These are phyloP conservation scores for Somion occarium DNA, from an alignment of 1,284 basidiomycete species.

Conservation along the genomic window DNA sequence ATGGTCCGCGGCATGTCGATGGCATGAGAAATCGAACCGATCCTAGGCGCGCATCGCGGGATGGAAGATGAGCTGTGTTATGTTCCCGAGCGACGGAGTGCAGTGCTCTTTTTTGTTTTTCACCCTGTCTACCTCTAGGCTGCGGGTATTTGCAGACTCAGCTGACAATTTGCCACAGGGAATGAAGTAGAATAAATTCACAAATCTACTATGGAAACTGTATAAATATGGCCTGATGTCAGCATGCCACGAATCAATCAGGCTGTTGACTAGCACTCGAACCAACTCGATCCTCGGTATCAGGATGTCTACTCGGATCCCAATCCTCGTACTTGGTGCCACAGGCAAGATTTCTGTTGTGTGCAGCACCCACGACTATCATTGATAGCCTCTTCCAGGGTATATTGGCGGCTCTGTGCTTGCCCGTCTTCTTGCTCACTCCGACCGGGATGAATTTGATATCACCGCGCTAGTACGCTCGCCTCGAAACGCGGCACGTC, in stretches of 20 bases:
- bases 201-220: too few relatives aligned
- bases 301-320: not conserved
- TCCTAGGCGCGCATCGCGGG: too few relatives aligned
- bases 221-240: not conserved
- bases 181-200: too few relatives aligned
- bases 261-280: not conserved
- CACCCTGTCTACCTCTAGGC: too few relatives aligned
- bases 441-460: constrained; percentile 29
- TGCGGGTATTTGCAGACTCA: too few relatives aligned
- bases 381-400: constrained; percentile 20
- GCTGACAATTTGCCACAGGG: too few relatives aligned
- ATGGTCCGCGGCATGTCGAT: too few relatives aligned
- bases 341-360: not conserved
- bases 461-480: constrained; percentile 39
- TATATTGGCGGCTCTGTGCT: constrained; percentile 41
- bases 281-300: not conserved
- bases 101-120: too few relatives aligned
- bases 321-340: constrained; percentile 7
- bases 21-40: too few relatives aligned
- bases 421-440: constrained; percentile 33
- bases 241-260: not conserved
- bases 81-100: too few relatives aligned
- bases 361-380: not conserved
- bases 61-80: too few relatives aligned
- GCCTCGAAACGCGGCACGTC: constrained; percentile 34